Percentiles rank a stretch among this genome's conserved stretches.
phyloP scores from a whole-genome alignment of 1,284 basidiomycete genomes.

The Dichomitus squalens region DNA sequence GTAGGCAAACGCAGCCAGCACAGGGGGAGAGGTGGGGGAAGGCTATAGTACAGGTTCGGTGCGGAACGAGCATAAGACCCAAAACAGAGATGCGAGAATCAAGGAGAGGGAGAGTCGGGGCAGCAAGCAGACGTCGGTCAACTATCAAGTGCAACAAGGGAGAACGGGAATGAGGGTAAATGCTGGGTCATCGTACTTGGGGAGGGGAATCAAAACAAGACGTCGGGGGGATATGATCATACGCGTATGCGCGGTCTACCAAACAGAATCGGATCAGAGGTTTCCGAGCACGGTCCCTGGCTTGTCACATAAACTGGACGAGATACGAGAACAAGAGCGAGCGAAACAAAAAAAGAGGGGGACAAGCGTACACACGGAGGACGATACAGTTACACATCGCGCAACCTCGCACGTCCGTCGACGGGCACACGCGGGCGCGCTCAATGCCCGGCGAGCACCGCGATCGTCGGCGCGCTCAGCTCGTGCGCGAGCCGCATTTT shows the following conservation, averaged over 20 bases:
- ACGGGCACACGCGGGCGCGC: neutral
- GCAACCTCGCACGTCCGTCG: too few relatives aligned
- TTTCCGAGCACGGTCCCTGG: slow-evolving; percentile 6
- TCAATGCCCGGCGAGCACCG: slow-evolving; percentile 25
- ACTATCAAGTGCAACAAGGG: too few relatives aligned
- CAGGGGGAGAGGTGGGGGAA: neutral
- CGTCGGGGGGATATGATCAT: slow-evolving; percentile 23
- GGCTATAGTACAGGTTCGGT: slow-evolving; percentile 28
- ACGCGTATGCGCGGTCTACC: slow-evolving; percentile 25
- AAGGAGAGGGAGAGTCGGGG: neutral
- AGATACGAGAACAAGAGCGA: neutral
- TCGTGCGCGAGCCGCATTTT: slow-evolving; percentile 52
- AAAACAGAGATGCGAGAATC: slow-evolving; percentile 6
- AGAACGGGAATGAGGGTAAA: neutral
- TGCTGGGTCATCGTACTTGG: slow-evolving; percentile 1
- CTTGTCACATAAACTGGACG: slow-evolving; percentile 9
- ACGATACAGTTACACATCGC: neutral
- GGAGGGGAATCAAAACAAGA: slow-evolving; percentile 4
- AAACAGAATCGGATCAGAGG: neutral
- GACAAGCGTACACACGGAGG: slow-evolving; percentile 34
- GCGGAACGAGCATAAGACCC: slow-evolving; percentile 27
- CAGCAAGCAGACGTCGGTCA: slow-evolving; percentile 14
- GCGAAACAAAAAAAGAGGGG: slow-evolving; percentile 9
- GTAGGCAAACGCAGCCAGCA: neutral
- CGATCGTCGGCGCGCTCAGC: slow-evolving; percentile 23